A percentile compares a stretch with the other conserved stretches of the same genome.
Evolutionary conservation across 2,329 filamentous ascomycete species (phyloP).

Genomic region (Microthyrium microscopicum): DNA sequence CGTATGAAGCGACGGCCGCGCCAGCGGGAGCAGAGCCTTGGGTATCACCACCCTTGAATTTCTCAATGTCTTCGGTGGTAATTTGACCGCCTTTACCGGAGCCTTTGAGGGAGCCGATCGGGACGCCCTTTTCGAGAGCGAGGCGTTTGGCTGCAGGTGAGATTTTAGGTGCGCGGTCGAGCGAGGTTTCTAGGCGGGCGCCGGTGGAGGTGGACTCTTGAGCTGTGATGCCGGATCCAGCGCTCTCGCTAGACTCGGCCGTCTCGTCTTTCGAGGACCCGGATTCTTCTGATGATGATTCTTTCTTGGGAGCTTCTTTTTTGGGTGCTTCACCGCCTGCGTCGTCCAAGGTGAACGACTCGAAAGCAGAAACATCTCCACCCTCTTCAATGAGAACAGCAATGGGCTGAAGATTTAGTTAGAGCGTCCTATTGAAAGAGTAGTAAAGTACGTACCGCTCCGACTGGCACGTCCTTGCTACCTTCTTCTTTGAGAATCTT

Average conservation of each 20-base stretch:
- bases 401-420: conserved; percentile 52
- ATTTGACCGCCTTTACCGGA: conserved; percentile 73
- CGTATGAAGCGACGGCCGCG: conserved; percentile 48
- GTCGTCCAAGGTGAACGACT: conserved; percentile 73
- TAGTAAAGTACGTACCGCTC: conserved; percentile 53
- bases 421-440: neutral
- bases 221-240: conserved; percentile 34
- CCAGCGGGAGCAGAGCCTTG: conserved; percentile 32
- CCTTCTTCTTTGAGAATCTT: conserved; percentile 88
- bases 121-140: conserved; percentile 70
- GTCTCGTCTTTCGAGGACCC: conserved; percentile 29
- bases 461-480: conserved; percentile 84
- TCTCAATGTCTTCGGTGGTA: conserved; percentile 86
- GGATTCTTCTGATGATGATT: conserved; percentile 33
- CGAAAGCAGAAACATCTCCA: conserved; percentile 72
- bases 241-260: conserved; percentile 27
- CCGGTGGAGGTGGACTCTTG: conserved; percentile 57
- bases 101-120: conserved; percentile 66
- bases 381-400: conserved; percentile 89
- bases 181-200: conserved; percentile 63
- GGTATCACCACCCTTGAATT: conserved; percentile 43
- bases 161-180: conserved; percentile 66
- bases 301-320: conserved; percentile 46
- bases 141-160: conserved; percentile 61
- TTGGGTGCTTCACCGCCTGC: conserved; percentile 65